Evolutionary conservation across 495 filamentous ascomycete species (phyloP).

Genomic region (Mycothermus thermophilus): DNA sequence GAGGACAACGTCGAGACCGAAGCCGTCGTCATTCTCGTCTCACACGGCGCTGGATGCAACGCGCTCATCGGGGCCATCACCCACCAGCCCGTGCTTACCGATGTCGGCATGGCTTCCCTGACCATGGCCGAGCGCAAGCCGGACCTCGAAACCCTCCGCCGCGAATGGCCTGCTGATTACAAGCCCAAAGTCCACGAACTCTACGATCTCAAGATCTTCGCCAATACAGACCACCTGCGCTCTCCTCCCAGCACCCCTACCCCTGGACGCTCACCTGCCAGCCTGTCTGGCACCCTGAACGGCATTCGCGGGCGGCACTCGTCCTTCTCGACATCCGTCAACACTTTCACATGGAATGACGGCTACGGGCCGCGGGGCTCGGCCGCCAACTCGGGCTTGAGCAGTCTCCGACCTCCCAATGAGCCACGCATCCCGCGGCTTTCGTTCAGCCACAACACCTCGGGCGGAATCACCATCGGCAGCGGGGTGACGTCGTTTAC

Average conservation of each 20-base stretch:
- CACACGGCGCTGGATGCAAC: conserved; percentile 96
- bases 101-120: conserved; percentile 78
- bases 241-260: conserved; percentile 27
- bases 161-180: too few species aligned
- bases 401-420: conserved; percentile 16
- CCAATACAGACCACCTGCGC: conserved; percentile 70
- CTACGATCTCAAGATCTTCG: conserved; percentile 64
- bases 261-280: conserved; percentile 11
- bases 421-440: background rate
- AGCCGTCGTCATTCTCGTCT: conserved; percentile 77
- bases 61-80: conserved; percentile 84
- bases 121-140: conserved; percentile 74
- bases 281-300: conserved; percentile 7
- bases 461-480: conserved; percentile 23
- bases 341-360: conserved; percentile 20
- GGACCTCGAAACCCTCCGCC: conserved; percentile 9
- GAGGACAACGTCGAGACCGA: conserved; percentile 45
- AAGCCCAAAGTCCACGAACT: conserved; percentile 33
- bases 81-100: conserved; percentile 73
- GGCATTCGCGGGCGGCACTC: conserved; percentile 14
- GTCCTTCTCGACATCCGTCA: conserved; percentile 17
- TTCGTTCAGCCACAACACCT: conserved; percentile 4
- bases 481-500: conserved; percentile 23
- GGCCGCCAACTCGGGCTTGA: conserved; percentile 20
- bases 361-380: conserved; percentile 13